Evolutionary conservation across 78 protist genomes (phyloP).

Genomic region (Dictyostelium brefeldianum): DNA sequence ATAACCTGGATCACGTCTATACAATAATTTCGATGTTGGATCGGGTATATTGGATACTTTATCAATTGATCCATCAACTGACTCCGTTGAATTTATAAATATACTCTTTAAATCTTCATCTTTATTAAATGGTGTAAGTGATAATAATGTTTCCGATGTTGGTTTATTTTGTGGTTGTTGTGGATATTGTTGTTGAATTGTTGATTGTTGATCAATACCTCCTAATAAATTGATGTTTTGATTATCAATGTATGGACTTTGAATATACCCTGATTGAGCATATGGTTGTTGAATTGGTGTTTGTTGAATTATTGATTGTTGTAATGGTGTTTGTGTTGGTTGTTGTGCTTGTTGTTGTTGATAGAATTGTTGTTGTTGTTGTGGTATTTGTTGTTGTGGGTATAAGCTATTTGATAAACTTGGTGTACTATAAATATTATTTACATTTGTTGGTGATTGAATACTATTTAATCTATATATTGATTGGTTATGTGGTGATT

Average conservation of each 20-base stretch:
- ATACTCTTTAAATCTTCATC: conserved; percentile 13
- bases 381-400: too few species aligned
- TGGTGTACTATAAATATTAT: too few species aligned
- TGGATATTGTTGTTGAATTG: not conserved
- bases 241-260: not conserved
- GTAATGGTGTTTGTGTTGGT: too few species aligned
- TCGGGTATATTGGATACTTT: not conserved
- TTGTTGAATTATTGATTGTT: too few species aligned
- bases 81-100: not conserved
- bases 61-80: not conserved
- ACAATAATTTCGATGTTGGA: not conserved
- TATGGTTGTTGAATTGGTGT: not conserved
- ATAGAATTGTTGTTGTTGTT: too few species aligned
- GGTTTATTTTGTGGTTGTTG: not conserved
- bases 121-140: conserved; percentile 14
- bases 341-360: too few species aligned
- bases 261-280: not conserved
- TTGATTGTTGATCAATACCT: not conserved
- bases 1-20: conserved; percentile 39
- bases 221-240: not conserved
- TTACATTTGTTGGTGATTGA: too few species aligned
- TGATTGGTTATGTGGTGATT: too few species aligned
- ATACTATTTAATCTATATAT: too few species aligned
- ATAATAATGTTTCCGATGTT: not conserved
- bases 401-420: too few species aligned